These are phyloP conservation scores for Gracilaria gracilis DNA, from an alignment of 23 red algal species.

Conservation along the genomic window DNA sequence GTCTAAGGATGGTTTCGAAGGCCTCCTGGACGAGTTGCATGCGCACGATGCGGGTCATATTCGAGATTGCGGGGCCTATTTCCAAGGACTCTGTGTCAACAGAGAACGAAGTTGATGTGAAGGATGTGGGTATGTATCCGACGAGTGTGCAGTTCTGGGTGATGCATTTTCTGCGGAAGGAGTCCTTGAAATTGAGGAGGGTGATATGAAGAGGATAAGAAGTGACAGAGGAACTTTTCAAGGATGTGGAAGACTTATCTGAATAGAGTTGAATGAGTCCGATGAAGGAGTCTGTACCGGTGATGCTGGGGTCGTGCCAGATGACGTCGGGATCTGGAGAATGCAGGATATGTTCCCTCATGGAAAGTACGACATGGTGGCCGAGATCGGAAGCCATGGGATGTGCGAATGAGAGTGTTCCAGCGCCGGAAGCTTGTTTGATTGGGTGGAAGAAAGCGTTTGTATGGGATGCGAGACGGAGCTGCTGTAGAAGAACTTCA, in stretches of 20 bases:
- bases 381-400: constrained; percentile 2
- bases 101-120: background rate
- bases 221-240: background rate
- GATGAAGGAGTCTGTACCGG: constrained; percentile 12
- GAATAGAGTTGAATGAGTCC: background rate
- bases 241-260: constrained; percentile 1
- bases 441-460: constrained; percentile 23
- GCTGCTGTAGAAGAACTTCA: background rate
- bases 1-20: background rate
- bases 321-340: background rate
- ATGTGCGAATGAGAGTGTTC: background rate
- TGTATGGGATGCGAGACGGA: background rate
- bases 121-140: constrained; percentile 1
- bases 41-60: background rate
- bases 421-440: background rate
- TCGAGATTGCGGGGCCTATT: background rate
- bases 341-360: background rate
- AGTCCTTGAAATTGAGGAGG: background rate
- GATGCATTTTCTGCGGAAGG: background rate
- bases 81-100: background rate
- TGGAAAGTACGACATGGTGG: background rate
- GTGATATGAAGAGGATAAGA: constrained; percentile 13
- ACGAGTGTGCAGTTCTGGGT: background rate
- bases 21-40: background rate
- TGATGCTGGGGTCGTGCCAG: background rate